Evolutionary conservation across 1,284 basidiomycete species (phyloP).

Genomic region (Sphaerobolus stellatus): DNA sequence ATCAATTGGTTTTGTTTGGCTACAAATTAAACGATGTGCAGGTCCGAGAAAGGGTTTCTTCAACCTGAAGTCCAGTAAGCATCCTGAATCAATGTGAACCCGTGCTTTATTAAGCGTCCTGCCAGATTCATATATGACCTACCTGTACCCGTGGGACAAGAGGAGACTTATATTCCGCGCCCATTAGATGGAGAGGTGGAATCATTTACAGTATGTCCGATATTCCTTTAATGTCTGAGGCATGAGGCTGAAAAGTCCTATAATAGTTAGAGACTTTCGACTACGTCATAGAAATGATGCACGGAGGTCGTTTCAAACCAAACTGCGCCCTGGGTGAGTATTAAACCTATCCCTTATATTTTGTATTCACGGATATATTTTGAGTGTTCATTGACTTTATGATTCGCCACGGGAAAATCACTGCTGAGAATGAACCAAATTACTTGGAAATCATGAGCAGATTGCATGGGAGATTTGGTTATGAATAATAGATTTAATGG

Average conservation of each 20-base stretch:
- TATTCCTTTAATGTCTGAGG: neutral
- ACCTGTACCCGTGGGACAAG: slow-evolving; percentile 54
- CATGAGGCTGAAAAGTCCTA: neutral
- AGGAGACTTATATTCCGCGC: slow-evolving; percentile 55
- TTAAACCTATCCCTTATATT: neutral
- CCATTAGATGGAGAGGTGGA: slow-evolving; percentile 94
- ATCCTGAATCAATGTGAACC: slow-evolving; percentile 6
- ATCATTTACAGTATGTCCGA: slow-evolving; percentile 67
- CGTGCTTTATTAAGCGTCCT: neutral
- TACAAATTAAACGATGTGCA: slow-evolving; percentile 32
- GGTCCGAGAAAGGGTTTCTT: slow-evolving; percentile 71
- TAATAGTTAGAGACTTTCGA: slow-evolving; percentile 58
- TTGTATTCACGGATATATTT: neutral
- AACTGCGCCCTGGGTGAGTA: slow-evolving; percentile 76
- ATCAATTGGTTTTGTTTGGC: neutral
- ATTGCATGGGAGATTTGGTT: slow-evolving; percentile 64
- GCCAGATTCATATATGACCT: slow-evolving; percentile 80
- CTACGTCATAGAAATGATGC: slow-evolving; percentile 56
- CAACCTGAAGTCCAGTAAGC: slow-evolving; percentile 83
- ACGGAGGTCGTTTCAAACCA: slow-evolving; percentile 74
- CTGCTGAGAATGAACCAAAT: slow-evolving; percentile 74
- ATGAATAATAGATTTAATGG: slow-evolving; percentile 7
- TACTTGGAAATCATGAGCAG: slow-evolving; percentile 71
- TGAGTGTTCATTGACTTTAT: slow-evolving; percentile 83
- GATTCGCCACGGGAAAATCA: slow-evolving; percentile 73